Conservation (phyloP, 192 early-diverging fungal species). For the Backusella circina region DNA sequence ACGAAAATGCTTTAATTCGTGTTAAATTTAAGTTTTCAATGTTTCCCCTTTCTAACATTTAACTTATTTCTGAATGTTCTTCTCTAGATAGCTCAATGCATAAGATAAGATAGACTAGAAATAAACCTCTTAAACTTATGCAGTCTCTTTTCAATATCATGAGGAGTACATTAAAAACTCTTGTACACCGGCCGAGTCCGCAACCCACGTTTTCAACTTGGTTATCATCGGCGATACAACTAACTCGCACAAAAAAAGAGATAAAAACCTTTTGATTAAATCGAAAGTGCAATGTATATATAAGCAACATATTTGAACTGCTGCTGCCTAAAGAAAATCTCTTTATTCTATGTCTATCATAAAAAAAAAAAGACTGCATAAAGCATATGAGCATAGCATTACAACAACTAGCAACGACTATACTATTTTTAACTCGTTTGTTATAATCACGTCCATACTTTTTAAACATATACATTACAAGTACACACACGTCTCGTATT, state of each 20-base stretch:
- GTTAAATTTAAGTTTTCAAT: not conserved
- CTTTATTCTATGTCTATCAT: not conserved
- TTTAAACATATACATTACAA: not conserved
- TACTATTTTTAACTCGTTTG: not conserved
- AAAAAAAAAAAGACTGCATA: not conserved
- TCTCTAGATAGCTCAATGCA: not conserved
- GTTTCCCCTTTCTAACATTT: not conserved
- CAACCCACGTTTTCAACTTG: constrained; percentile 4
- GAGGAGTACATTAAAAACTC: not conserved
- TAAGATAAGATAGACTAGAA: not conserved
- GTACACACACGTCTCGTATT: not conserved
- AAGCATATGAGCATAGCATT: not conserved
- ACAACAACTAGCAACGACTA: not conserved
- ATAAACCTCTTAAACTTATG: not conserved
- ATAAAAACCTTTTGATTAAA: not conserved
- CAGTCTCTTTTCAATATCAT: not conserved
- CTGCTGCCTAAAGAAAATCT: not conserved
- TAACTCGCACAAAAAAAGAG: not conserved
- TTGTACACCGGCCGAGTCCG: constrained; percentile 6
- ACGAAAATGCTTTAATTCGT: not conserved
- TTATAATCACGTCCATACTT: not conserved
- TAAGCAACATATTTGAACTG: not conserved
- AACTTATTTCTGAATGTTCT: not conserved
- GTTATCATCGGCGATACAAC: not conserved
- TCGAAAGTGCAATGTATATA: not conserved